phyloP scores from a whole-genome alignment of 495 filamentous ascomycete species.

The Neurospora pannonica region DNA sequence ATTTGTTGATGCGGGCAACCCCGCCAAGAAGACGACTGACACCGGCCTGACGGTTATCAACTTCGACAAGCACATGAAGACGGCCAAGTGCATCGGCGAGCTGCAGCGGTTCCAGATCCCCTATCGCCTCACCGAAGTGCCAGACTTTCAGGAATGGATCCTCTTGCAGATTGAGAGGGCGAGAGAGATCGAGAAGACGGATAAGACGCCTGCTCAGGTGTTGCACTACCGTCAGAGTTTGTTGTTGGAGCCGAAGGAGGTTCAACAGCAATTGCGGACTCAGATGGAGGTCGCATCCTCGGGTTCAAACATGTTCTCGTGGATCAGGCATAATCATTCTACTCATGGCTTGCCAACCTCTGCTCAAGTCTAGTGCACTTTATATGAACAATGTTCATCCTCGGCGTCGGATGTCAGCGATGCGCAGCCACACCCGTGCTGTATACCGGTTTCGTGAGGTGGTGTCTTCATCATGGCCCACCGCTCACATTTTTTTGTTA shows the following conservation, averaged over 20 bases:
- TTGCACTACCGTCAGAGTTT: constrained; percentile 82
- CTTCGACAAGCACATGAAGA: constrained; percentile 95
- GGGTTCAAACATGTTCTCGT: constrained; percentile 20
- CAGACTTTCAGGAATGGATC: constrained; percentile 93
- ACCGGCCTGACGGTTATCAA: constrained; percentile 74
- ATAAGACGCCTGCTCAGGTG: constrained; percentile 56
- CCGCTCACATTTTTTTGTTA: not conserved
- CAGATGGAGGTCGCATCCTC: constrained; percentile 34
- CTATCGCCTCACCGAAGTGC: constrained; percentile 73
- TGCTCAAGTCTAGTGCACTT: constrained; percentile 10
- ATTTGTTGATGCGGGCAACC: constrained; percentile 89
- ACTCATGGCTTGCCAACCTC: constrained; percentile 4
- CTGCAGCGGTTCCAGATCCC: constrained; percentile 96
- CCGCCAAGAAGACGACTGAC: constrained; percentile 48
- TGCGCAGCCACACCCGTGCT: not conserved
- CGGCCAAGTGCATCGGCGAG: constrained; percentile 89
- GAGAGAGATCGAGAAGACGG: constrained; percentile 58
- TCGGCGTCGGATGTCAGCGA: not conserved
- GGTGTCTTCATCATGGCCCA: not conserved
- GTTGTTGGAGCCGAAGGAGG: constrained; percentile 75
- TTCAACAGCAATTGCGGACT: constrained; percentile 33
- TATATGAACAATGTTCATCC: not conserved
- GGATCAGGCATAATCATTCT: constrained; percentile 21
- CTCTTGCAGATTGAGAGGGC: constrained; percentile 74
- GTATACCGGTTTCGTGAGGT: not conserved